Evolutionary conservation across 805 yeast species (phyloP).

Genomic region (Saccharomycopsis javanensis): DNA sequence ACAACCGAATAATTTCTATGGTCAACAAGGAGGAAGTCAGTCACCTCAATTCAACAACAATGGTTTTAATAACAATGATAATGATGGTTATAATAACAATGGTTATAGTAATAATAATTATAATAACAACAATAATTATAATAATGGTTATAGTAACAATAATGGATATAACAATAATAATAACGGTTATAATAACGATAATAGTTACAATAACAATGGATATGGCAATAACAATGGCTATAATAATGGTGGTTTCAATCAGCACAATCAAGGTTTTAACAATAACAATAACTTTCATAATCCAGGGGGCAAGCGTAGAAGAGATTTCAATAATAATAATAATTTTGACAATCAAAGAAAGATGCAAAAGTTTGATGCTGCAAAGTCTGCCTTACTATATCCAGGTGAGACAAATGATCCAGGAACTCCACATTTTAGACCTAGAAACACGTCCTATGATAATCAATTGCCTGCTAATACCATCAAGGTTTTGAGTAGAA

Average conservation of each 20-base stretch:
- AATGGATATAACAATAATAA: conserved; percentile 2
- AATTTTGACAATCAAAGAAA: conserved; percentile 10
- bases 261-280: conserved; percentile 23
- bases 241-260: conserved; percentile 14
- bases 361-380: conserved; percentile 16
- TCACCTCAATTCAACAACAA: conserved; percentile 7
- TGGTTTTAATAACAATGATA: background rate
- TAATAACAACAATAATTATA: conserved; percentile 2
- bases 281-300: conserved; percentile 23
- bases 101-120: conserved; percentile 7
- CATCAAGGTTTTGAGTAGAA: conserved; percentile 78
- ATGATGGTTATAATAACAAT: conserved; percentile 8
- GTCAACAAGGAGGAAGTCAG: conserved; percentile 8
- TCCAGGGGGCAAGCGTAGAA: conserved; percentile 21
- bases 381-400: conserved; percentile 26
- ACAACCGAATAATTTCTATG: conserved; percentile 10
- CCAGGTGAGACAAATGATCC: conserved; percentile 58
- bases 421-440: conserved; percentile 67
- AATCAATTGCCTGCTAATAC: conserved; percentile 64
- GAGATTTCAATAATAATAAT: conserved; percentile 15
- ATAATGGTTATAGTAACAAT: conserved; percentile 6
- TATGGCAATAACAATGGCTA: conserved; percentile 23
- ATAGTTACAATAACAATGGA: conserved; percentile 24
- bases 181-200: background rate
- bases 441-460: conserved; percentile 64